These are phyloP conservation scores for Polytrichum formosum DNA, from an alignment of 225 moss, liverwort and hornwort genomes.

Conservation along the genomic window DNA sequence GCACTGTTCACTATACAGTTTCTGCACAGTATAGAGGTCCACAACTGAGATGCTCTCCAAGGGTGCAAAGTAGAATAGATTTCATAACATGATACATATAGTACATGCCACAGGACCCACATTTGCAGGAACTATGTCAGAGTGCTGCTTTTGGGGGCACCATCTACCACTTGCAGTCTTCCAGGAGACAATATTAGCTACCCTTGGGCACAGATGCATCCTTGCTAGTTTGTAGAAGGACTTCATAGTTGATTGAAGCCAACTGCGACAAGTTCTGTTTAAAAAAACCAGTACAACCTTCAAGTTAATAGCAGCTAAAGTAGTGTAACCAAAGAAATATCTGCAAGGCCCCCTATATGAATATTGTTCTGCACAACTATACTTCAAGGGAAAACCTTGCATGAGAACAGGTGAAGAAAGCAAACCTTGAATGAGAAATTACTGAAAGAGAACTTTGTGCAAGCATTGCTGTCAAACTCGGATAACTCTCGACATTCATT, in stretches of 20 bases:
- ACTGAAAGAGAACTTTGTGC: conserved; percentile 63
- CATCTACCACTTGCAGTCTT: conserved; percentile 24
- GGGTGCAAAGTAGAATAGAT: conserved; percentile 34
- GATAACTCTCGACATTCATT: conserved; percentile 71
- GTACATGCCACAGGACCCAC: conserved; percentile 63
- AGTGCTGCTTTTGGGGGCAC: conserved; percentile 35
- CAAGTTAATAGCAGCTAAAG: too few species aligned
- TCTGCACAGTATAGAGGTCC: too few species aligned
- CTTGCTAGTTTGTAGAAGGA: conserved; percentile 80
- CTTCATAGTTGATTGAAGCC: conserved; percentile 98
- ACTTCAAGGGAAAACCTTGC: too few species aligned
- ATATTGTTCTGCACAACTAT: too few species aligned
- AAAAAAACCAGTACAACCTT: too few species aligned
- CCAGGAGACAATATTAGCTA: conserved; percentile 48
- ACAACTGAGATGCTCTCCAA: not conserved
- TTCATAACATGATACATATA: conserved; percentile 82
- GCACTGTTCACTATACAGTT: too few species aligned
- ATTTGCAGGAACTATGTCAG: conserved; percentile 35
- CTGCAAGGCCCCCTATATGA: too few species aligned
- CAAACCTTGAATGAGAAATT: conserved; percentile 97
- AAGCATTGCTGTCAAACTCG: conserved; percentile 8
- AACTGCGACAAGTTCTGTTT: conserved; percentile 92
- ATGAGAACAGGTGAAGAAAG: not conserved
- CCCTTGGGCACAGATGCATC: conserved; percentile 61
- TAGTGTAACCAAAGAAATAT: too few species aligned